Base-by-base conservation (phyloP, 495 filamentous ascomycete species). In the Ascobolus immersus region DNA sequence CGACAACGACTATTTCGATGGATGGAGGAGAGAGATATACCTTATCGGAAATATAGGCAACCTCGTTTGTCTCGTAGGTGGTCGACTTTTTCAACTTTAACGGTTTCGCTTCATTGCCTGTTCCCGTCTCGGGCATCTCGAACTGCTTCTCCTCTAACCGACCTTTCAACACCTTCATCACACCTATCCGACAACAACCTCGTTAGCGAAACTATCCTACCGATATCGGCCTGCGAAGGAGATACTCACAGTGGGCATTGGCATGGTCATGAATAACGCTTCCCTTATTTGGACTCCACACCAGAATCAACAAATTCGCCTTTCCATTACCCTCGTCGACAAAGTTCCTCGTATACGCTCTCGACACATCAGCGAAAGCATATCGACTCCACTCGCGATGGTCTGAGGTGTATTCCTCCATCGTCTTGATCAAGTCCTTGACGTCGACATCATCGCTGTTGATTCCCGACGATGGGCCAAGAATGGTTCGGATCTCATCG, bases 261-360 rank as follows among this genome's bases (percentile, higher is more conserved):
- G 76, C 74, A 50, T 86, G 77, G 45, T 93, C 82, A 52, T 93
- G 82, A 39, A 92, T 75, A 1, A 45, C 32, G 68, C 71, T 80
- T 14, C 67, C 67, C 52, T 78, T 77, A n/a, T 77, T 75, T 13
- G 82, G 82, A 9, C 64, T 72, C 82, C 82, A 93, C n/a, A 91
- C 82, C 8, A 93, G 62, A 13, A 93, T 67, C 30, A 92, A 62
- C 39, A 93, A 49, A 49, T 92, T 92, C 50, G 75, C 73, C 49
- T 84, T 90, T 17, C 80, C 81, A 47, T 90, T 91, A 3, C 81
- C 77, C 45, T 77, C 69, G 43, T 91, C 77, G 13, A 92, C 78
- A 19, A 91, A 60, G 44, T 93, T 93, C 33, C 82, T 54, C 1
- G 82, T 92, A 51, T 90, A 93, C 1, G 60, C 59, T 39, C 68